Evolutionary conservation across 2,329 filamentous ascomycete species (phyloP), one percentile per base, ranked within the genome.

Genomic region (Fusarium neocosmosporiellum): DNA sequence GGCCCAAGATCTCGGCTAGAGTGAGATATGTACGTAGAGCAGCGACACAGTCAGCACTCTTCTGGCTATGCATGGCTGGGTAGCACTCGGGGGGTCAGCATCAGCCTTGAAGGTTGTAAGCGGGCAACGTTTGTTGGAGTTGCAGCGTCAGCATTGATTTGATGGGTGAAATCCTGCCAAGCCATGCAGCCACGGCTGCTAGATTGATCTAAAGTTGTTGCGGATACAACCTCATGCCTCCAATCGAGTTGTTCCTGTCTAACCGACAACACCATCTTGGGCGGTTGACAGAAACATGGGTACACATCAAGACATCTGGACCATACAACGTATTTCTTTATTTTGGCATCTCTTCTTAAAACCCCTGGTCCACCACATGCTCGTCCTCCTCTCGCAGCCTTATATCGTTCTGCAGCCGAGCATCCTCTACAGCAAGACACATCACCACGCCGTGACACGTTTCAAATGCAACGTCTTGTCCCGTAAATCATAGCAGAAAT

Each of bases 81-180:
- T 58, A 43, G 31, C n/a, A 36, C 53, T 34, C 9, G 46, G 27
- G 10, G 10, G 24, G 70, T 72, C 59, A 72, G 70, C 70, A 70
- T 67, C 70, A 72, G 70, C 67, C 70, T 46, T 63, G 20, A 27
- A 64, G 43, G 46, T 64, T 71, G 61, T 65, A 72, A 73, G 63
- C 59, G 58, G 55, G 62, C 72, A 67, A 63, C 46, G 31, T 50
- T n/a, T 31, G 24, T 29, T 20, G 11, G 63, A 50, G 70, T 59
- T 61, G 48, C 70, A 73, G 41, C 43, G 43, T 31, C 48, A 24
- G 39, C 36, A 16, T 20, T 63, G 27, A 50, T 50, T 60, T 29
- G 48, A 58, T 18, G 18, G 43, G 41, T 34, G 48, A 34, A 36
- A 16, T 31, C 10, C 20, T 60, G 67, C 64, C 63, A 71, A 65